Percentiles rank a stretch among this genome's conserved stretches.
Conservation (phyloP, 208 protist species). For the Trypanosoma lewisi region DNA sequence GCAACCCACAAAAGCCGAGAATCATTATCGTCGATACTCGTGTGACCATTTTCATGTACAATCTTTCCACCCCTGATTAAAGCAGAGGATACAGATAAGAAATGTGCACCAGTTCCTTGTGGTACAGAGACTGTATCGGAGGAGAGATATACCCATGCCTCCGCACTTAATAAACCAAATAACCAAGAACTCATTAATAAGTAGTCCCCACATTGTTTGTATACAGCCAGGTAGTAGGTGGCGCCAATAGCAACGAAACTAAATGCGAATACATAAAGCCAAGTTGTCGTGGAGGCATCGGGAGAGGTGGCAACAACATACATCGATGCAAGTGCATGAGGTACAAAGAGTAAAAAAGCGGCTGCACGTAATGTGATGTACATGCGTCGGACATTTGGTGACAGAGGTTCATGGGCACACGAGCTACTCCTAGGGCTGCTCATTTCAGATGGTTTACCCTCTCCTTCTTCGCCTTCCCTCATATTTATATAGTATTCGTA, state of each 20-base stretch:
- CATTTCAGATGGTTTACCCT: background rate
- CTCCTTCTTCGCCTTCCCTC: background rate
- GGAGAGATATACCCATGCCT: slow-evolving; percentile 33
- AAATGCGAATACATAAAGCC: slow-evolving; percentile 47
- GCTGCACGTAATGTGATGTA: slow-evolving; percentile 23
- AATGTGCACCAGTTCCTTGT: background rate
- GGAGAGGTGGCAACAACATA: slow-evolving; percentile 35
- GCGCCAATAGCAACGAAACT: slow-evolving; percentile 33
- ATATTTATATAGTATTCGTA: too few species aligned
- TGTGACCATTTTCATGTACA: background rate
- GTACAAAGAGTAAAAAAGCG: slow-evolving; percentile 62
- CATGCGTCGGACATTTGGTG: background rate
- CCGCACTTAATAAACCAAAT: slow-evolving; percentile 59
- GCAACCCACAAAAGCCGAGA: slow-evolving; percentile 54
- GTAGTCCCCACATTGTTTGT: slow-evolving; percentile 59
- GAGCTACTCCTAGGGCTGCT: background rate
- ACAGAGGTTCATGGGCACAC: background rate
- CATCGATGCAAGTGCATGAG: slow-evolving; percentile 56
- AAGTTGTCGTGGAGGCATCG: background rate
- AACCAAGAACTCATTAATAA: slow-evolving; percentile 69
- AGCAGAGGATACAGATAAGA: background rate
- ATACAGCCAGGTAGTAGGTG: slow-evolving; percentile 53
- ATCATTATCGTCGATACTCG: background rate
- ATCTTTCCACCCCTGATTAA: background rate
- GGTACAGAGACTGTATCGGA: slow-evolving; percentile 1